Evolutionary conservation across 768 basidiomycete genomes (phyloP), one percentile per base, ranked within the genome.

Genomic region (Tulasnella sp.): DNA sequence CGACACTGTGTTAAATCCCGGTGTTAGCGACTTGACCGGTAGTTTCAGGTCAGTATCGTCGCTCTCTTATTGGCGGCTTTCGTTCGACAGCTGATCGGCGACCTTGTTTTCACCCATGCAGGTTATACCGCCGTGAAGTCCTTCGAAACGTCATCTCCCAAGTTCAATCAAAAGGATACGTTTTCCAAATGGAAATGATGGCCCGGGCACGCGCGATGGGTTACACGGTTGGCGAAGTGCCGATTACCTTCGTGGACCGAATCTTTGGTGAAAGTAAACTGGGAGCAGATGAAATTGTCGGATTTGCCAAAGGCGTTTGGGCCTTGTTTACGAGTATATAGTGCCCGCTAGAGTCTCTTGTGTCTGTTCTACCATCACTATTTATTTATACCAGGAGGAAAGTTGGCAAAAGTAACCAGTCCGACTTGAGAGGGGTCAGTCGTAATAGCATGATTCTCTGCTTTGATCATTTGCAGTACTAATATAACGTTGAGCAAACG

Each of bases 111-210:
- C 29, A n/a, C 42, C 74, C 81, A 3, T 18, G 16, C 15, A 93
- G 93, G 79, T 84, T 97, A 20, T 97, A 97, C 83, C 90, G 93
- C 51, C 83, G 90, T 15, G 87, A 88, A 0, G 95, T 93, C 9
- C 86, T 97, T 76, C 89, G 88, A 71, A 90, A 94, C 81, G 92
- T 97, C 82, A 96, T 97, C 81, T 89, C 91, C 5, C 88, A 91
- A 80, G 95, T 93, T 1, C 88, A 91, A 79, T 95, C 94, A 2
- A 93, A 93, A 80, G 95, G 95, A 11, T 97, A 96, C 81, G 95
- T 97, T 40, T 96, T 97, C 86, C 95, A 97, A 87, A 97, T 97
- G 95, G 95, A 97, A 83, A 97, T 96, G 92, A 96, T 96, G 89
- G 95, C 95, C 26, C 89, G 95, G 0, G 95, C 95, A 5, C 88